A percentile compares a stretch with the other conserved stretches of the same genome.
Conservation (phyloP, 257 asterid species). For the Solanum sitiens region DNA sequence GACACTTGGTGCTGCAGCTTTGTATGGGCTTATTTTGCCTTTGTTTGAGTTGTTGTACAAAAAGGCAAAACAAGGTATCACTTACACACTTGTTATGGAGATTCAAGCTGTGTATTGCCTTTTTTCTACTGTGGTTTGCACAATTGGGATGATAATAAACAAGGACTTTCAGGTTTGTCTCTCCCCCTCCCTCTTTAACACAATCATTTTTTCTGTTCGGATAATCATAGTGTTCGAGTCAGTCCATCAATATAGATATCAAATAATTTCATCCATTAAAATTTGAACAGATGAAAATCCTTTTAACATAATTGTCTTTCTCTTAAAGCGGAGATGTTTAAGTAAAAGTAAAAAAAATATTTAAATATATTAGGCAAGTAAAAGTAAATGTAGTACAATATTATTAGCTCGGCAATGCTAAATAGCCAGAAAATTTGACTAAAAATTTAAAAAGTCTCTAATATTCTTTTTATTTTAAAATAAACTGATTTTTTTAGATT, state of each 20-base stretch:
- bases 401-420: no score
- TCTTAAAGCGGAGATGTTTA: neutral
- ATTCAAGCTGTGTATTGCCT: neutral
- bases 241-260: neutral
- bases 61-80: neutral
- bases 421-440: fast-evolving
- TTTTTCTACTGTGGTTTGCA: neutral
- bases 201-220: neutral
- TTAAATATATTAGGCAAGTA: no score
- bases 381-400: neutral
- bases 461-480: no score
- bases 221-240: fast-evolving
- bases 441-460: no score
- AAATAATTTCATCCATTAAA: neutral
- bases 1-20: slow-evolving; percentile 21
- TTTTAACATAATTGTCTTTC: neutral
- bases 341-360: no score
- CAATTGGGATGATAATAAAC: neutral
- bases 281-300: neutral
- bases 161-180: neutral
- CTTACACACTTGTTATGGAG: neutral
- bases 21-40: slow-evolving; percentile 10
- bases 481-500: no score
- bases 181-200: neutral
- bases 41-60: neutral